phyloP scores from a whole-genome alignment of 805 yeast genomes.

The Saccharomycopsis amapae region DNA sequence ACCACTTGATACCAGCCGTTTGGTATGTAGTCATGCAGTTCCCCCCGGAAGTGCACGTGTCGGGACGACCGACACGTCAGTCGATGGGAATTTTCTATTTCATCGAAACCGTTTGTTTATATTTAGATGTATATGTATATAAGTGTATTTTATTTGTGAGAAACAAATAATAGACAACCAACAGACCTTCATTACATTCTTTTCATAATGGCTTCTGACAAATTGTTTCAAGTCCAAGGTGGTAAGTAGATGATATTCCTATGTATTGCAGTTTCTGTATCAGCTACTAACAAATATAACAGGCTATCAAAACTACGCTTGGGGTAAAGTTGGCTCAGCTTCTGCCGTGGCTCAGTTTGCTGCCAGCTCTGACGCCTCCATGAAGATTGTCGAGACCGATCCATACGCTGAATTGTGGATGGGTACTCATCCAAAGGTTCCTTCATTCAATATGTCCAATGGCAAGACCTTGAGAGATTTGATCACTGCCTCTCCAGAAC shows the following conservation, averaged over 20 bases:
- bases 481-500: slow-evolving; percentile 50
- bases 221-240: slow-evolving; percentile 29
- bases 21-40: too few relatives aligned
- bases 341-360: slow-evolving; percentile 92
- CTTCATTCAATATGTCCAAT: slow-evolving; percentile 52
- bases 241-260: slow-evolving; percentile 23
- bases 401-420: slow-evolving; percentile 99
- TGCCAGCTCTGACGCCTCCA: slow-evolving; percentile 52
- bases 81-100: too few relatives aligned
- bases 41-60: too few relatives aligned
- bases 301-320: slow-evolving; percentile 75
- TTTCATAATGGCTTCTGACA: slow-evolving; percentile 11
- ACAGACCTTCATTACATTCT: too few relatives aligned
- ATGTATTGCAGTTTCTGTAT: not conserved
- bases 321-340: slow-evolving; percentile 79
- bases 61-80: too few relatives aligned
- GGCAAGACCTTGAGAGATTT: slow-evolving; percentile 62
- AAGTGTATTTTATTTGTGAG: too few relatives aligned
- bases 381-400: slow-evolving; percentile 57
- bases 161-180: too few relatives aligned
- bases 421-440: slow-evolving; percentile 96
- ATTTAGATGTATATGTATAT: too few relatives aligned
- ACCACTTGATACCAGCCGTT: too few relatives aligned
- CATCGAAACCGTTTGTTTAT: too few relatives aligned
- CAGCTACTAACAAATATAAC: not conserved